These are phyloP conservation scores for Vanrija sp. DNA, from an alignment of 1,284 basidiomycete species.

Conservation along the genomic window DNA sequence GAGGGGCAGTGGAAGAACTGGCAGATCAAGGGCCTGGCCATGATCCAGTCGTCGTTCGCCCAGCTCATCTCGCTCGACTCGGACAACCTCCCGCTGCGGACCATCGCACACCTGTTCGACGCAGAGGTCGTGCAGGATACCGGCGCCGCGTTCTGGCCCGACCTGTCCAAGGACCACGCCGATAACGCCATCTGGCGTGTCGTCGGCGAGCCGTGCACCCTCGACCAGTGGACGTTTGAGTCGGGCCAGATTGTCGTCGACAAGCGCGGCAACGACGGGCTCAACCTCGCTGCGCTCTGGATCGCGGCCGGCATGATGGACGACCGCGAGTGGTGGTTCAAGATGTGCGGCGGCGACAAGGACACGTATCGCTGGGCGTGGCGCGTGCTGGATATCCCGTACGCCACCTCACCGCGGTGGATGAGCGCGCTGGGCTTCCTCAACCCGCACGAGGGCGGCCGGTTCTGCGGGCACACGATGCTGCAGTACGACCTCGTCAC, in stretches of 20 bases:
- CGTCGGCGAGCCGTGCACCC: conserved; percentile 48
- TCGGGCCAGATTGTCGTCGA: conserved; percentile 52
- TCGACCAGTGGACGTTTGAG: conserved; percentile 44
- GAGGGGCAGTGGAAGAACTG: conserved; percentile 34
- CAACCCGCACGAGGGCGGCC: conserved; percentile 26
- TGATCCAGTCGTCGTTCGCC: conserved; percentile 49
- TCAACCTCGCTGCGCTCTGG: conserved; percentile 52
- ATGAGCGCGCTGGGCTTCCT: conserved; percentile 45
- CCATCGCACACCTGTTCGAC: conserved; percentile 49
- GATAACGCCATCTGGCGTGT: conserved; percentile 54
- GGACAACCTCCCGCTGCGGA: conserved; percentile 50
- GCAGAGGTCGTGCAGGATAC: conserved; percentile 39
- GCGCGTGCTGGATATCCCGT: conserved; percentile 47
- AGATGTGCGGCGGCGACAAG: conserved; percentile 50
- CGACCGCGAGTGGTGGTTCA: conserved; percentile 51
- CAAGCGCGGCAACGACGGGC: conserved; percentile 51
- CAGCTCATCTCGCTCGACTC: conserved; percentile 51
- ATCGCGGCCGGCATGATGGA: conserved; percentile 42
- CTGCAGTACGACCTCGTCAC: conserved; percentile 40
- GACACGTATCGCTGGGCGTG: conserved; percentile 52
- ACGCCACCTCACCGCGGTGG: conserved; percentile 47
- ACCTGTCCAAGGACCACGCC: conserved; percentile 52
- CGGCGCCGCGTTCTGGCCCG: conserved; percentile 54
- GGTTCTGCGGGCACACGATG: conserved; percentile 51
- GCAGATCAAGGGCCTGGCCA: conserved; percentile 51